Percentiles rank a stretch among this genome's conserved stretches.
These are phyloP conservation scores for Mycena rosella DNA, from an alignment of 768 basidiomycete genomes.

Conservation along the genomic window DNA sequence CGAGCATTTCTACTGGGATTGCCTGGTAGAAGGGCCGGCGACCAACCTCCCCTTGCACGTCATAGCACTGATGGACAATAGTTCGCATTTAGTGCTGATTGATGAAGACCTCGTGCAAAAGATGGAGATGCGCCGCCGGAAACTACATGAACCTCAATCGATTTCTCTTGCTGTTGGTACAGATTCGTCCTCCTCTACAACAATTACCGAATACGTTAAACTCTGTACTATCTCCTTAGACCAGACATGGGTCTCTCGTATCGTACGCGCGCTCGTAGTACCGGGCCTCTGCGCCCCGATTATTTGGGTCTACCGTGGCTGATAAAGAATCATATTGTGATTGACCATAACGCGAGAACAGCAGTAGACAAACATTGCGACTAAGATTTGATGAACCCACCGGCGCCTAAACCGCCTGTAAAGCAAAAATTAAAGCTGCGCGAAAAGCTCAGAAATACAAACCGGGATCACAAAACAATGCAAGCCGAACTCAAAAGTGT, in stretches of 20 bases:
- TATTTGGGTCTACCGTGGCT: not conserved
- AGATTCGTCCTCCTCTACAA: not conserved
- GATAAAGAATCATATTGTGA: not conserved
- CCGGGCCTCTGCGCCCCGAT: not conserved
- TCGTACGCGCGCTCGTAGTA: not conserved
- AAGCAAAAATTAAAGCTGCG: not conserved
- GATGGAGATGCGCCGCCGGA: not conserved
- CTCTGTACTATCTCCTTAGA: not conserved
- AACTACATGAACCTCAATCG: not conserved
- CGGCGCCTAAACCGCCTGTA: not conserved
- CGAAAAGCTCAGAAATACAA: not conserved
- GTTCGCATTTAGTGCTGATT: not conserved
- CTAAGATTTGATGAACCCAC: not conserved
- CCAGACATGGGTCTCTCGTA: not conserved
- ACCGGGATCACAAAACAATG: not conserved
- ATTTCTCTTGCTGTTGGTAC: not conserved
- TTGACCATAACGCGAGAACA: not conserved
- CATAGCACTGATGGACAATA: not conserved
- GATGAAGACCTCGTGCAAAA: not conserved
- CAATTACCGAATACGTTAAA: not conserved
- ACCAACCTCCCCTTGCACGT: no score
- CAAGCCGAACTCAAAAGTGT: not conserved
- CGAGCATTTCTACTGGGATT: no score
- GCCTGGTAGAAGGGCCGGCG: no score
- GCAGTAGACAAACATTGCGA: not conserved